These are phyloP conservation scores for Collybia nuda DNA, from an alignment of 768 basidiomycete species.

Conservation along the genomic window DNA sequence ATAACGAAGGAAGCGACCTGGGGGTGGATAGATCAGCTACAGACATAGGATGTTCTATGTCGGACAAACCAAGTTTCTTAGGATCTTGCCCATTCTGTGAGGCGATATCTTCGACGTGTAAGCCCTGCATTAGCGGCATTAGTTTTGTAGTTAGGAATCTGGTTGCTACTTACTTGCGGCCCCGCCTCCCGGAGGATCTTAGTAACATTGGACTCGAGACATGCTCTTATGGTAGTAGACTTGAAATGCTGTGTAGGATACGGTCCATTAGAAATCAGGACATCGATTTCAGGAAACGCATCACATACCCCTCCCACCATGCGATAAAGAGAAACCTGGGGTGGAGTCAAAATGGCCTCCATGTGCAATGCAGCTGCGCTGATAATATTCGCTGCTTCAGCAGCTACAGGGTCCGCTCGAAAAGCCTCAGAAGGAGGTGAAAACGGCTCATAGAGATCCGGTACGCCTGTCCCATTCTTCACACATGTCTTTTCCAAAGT, in stretches of 20 bases:
- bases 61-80: too few relatives aligned
- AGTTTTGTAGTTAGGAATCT: too few relatives aligned
- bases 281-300: not conserved
- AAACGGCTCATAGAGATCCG: conserved; percentile 22
- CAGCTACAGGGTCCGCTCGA: conserved; percentile 18
- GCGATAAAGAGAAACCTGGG: conserved; percentile 21
- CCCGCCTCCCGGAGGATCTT: conserved; percentile 43
- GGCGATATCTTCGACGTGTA: too few relatives aligned
- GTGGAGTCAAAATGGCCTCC: conserved; percentile 23
- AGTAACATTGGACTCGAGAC: conserved; percentile 31
- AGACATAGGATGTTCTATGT: too few relatives aligned
- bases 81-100: too few relatives aligned
- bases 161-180: conserved; percentile 23
- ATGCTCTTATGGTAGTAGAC: conserved; percentile 26
- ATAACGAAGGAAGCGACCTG: conserved; percentile 35
- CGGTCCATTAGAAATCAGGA: not conserved
- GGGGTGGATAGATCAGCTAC: not conserved
- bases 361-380: conserved; percentile 30
- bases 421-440: conserved; percentile 24
- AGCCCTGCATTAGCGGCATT: too few relatives aligned
- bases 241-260: conserved; percentile 18
- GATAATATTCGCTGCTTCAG: conserved; percentile 26
- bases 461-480: conserved; percentile 13
- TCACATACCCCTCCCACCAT: conserved; percentile 24
- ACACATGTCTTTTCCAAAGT: conserved; percentile 15